Percentiles rank a stretch among this genome's conserved stretches.
phyloP scores from a whole-genome alignment of 495 filamentous ascomycete species.

The Xylaria sp. region DNA sequence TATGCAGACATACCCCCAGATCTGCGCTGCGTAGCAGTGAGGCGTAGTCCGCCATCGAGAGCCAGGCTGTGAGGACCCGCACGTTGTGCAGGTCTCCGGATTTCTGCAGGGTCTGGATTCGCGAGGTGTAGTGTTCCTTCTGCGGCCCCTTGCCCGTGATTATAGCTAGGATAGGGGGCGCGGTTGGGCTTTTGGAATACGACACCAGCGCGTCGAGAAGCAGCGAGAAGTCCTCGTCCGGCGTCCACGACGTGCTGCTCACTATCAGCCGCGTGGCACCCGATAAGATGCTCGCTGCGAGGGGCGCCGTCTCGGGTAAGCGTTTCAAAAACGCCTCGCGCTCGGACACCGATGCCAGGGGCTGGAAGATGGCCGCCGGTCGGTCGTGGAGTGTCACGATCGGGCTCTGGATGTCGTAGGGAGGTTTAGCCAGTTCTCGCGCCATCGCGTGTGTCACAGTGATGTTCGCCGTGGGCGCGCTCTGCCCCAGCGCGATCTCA shows the following conservation, averaged over 20 bases:
- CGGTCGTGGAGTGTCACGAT: conserved; percentile 84
- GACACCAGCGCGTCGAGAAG: conserved; percentile 81
- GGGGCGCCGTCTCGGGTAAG: conserved; percentile 63
- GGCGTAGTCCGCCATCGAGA: conserved; percentile 84
- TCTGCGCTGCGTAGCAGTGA: conserved; percentile 85
- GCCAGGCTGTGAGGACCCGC: conserved; percentile 79
- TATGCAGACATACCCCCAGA: conserved; percentile 89
- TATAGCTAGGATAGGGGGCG: conserved; percentile 72
- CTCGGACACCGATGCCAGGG: conserved; percentile 57
- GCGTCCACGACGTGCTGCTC: conserved; percentile 94
- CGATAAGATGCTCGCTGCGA: conserved; percentile 61
- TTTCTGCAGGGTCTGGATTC: conserved; percentile 64
- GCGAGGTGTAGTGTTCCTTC: conserved; percentile 73
- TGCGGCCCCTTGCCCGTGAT: conserved; percentile 95
- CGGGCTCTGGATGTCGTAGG: conserved; percentile 67
- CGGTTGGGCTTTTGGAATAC: conserved; percentile 59
- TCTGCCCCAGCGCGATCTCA: conserved; percentile 71
- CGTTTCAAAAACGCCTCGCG: conserved; percentile 65
- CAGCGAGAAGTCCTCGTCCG: conserved; percentile 92
- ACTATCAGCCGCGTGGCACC: conserved; percentile 73
- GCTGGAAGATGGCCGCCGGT: conserved; percentile 81
- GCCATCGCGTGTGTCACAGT: conserved; percentile 91
- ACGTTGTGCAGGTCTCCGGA: conserved; percentile 69
- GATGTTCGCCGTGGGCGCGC: conserved; percentile 72
- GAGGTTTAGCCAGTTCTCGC: conserved; percentile 65